Percentiles rank a stretch among this genome's conserved stretches.
These are phyloP conservation scores for Picochlorum sp. DNA, from an alignment of 139 green algal genomes.

Conservation along the genomic window DNA sequence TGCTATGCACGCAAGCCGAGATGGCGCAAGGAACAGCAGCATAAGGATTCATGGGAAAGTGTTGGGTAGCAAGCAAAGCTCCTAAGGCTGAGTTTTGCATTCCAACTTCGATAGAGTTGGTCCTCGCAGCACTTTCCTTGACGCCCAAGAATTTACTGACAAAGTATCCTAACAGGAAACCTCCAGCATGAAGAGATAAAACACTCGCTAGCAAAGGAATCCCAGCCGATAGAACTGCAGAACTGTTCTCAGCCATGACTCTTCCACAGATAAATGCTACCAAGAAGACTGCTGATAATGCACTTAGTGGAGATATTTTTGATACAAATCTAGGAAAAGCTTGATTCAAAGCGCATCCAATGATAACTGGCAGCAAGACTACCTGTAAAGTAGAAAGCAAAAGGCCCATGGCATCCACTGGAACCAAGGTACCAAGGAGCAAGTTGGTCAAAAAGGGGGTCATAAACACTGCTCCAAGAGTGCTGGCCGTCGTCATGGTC, in stretches of 20 bases:
- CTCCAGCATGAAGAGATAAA: slow-evolving; percentile 35
- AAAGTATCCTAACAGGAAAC: slow-evolving; percentile 49
- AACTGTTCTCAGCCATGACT: slow-evolving; percentile 41
- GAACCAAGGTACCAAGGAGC: slow-evolving; percentile 55
- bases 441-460: slow-evolving; percentile 58
- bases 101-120: slow-evolving; percentile 53
- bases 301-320: slow-evolving; percentile 4
- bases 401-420: slow-evolving; percentile 47
- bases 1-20: slow-evolving; percentile 56
- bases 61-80: slow-evolving; percentile 53
- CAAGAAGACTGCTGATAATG: slow-evolving; percentile 26
- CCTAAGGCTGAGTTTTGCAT: slow-evolving; percentile 66
- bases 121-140: slow-evolving; percentile 32
- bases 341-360: slow-evolving; percentile 43
- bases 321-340: slow-evolving; percentile 28
- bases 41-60: slow-evolving; percentile 54
- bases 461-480: slow-evolving; percentile 43
- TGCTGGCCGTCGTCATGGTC: slow-evolving; percentile 39
- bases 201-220: slow-evolving; percentile 38
- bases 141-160: slow-evolving; percentile 28
- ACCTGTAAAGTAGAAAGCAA: slow-evolving; percentile 59
- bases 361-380: slow-evolving; percentile 59
- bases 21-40: slow-evolving; percentile 64
- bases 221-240: slow-evolving; percentile 23
- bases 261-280: slow-evolving; percentile 43